phyloP scores from a whole-genome alignment of 2,329 filamentous ascomycete genomes.

The Fusarium paranaense region DNA sequence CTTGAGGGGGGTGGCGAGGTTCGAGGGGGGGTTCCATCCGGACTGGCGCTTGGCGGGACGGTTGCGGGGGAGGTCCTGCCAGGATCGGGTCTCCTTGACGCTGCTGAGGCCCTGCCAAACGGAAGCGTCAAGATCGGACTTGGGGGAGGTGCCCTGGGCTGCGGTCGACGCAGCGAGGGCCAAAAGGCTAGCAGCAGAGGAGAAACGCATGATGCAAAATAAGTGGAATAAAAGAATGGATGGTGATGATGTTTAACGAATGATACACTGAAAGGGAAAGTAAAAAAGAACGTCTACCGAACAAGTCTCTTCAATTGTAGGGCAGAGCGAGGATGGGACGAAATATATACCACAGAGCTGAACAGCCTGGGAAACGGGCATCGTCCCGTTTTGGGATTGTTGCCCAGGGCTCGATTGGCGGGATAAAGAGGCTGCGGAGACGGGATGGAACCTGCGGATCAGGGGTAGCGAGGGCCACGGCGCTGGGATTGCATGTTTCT shows the following conservation, averaged over 20 bases:
- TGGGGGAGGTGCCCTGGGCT: constrained; percentile 34
- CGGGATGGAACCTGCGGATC: constrained; percentile 1
- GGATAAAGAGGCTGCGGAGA: constrained; percentile 13
- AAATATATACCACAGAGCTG: constrained; percentile 7
- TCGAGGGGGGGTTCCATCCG: constrained; percentile 46
- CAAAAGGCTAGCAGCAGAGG: constrained; percentile 31
- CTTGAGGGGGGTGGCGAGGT: constrained; percentile 41
- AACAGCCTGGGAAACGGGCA: not conserved
- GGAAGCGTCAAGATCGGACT: constrained; percentile 45
- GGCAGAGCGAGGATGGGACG: not conserved
- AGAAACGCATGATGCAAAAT: constrained; percentile 41
- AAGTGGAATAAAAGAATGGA: not conserved
- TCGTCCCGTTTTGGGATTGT: not conserved
- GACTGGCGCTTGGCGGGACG: constrained; percentile 44
- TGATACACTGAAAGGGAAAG: not conserved
- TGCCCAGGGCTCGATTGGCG: constrained; percentile 4
- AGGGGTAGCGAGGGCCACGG: constrained; percentile 1
- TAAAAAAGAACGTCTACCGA: constrained; percentile 24
- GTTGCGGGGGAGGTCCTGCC: constrained; percentile 27
- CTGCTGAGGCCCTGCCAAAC: constrained; percentile 42
- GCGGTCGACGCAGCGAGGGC: constrained; percentile 40
- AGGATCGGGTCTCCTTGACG: constrained; percentile 23
- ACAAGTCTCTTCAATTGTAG: constrained; percentile 6
- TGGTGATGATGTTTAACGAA: constrained; percentile 6
- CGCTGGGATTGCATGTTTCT: not conserved